phyloP scores from a whole-genome alignment of 768 basidiomycete species.

The Leucosporidium yakuticum region DNA sequence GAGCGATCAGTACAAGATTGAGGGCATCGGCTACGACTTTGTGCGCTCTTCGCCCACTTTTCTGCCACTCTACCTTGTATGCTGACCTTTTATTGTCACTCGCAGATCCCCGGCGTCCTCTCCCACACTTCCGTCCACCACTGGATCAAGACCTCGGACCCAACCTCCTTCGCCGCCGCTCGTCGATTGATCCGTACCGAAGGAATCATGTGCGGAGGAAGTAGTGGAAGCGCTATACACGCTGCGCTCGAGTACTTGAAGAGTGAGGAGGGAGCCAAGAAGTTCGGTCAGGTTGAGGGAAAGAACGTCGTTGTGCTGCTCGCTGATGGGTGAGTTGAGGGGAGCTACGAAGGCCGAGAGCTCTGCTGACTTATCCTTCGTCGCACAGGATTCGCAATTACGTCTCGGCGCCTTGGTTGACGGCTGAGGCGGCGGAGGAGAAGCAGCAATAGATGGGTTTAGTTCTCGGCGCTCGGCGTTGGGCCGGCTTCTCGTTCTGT shows the following conservation, averaged over 20 bases:
- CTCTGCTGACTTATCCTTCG: not conserved
- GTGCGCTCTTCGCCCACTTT: constrained; percentile 20
- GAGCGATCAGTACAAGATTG: constrained; percentile 64
- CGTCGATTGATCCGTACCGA: constrained; percentile 71
- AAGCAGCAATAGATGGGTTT: not conserved
- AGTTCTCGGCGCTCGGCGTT: too few relatives aligned
- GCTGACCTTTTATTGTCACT: not conserved
- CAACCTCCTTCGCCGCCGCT: constrained; percentile 70
- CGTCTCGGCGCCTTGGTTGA: constrained; percentile 37
- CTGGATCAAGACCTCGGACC: constrained; percentile 75
- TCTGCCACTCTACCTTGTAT: not conserved
- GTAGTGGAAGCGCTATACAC: constrained; percentile 76
- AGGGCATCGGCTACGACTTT: constrained; percentile 73
- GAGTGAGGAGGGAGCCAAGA: constrained; percentile 57
- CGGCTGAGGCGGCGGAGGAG: not conserved
- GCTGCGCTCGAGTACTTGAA: constrained; percentile 72
- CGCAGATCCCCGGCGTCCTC: constrained; percentile 66
- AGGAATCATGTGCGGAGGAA: constrained; percentile 87
- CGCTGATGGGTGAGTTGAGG: constrained; percentile 52
- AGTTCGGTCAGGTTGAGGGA: constrained; percentile 60
- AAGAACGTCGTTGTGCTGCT: constrained; percentile 82
- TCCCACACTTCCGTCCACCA: constrained; percentile 62
- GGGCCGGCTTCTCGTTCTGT: too few relatives aligned
- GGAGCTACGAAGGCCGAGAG: accelerated
- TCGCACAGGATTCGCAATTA: constrained; percentile 37